Evolutionary conservation across 495 filamentous ascomycete genomes (phyloP).

Genomic region (Hypoxylon perforatum): DNA sequence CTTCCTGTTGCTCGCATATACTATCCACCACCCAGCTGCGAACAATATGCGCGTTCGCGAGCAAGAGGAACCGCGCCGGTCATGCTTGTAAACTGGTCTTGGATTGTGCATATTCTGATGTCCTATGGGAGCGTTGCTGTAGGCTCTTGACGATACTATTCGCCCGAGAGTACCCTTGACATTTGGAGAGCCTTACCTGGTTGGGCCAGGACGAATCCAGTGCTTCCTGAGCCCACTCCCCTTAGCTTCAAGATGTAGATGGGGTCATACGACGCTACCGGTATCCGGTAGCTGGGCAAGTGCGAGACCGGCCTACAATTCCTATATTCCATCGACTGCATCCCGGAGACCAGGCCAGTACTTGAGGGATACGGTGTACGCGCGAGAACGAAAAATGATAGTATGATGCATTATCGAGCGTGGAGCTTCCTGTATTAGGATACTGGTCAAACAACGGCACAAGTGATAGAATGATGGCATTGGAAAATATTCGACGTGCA

Average conservation of each 20-base stretch:
- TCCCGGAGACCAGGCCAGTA: conserved; percentile 1
- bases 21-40: conserved; percentile 31
- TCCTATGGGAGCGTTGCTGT: conserved; percentile 44
- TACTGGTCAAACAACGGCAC: conserved; percentile 13
- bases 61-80: conserved; percentile 42
- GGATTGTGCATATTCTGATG: conserved; percentile 47
- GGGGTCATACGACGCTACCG: conserved; percentile 41
- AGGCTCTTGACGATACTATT: conserved; percentile 44
- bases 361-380: conserved; percentile 15
- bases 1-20: conserved; percentile 27
- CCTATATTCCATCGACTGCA: neutral
- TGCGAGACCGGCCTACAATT: conserved; percentile 16
- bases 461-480: neutral
- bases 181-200: conserved; percentile 44
- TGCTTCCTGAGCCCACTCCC: conserved; percentile 35
- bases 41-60: conserved; percentile 39
- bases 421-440: neutral
- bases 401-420: conserved; percentile 24
- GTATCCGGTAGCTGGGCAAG: conserved; percentile 23
- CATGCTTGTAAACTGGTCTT: conserved; percentile 43
- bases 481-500: conserved; percentile 5
- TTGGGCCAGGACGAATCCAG: conserved; percentile 43
- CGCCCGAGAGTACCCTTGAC: conserved; percentile 35
- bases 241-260: conserved; percentile 30
- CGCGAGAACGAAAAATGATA: conserved; percentile 18